A percentile compares a stretch with the other conserved stretches of the same genome.
Conservation (phyloP, 176 grass and related monocot genomes). For the Zoysia japonica region DNA sequence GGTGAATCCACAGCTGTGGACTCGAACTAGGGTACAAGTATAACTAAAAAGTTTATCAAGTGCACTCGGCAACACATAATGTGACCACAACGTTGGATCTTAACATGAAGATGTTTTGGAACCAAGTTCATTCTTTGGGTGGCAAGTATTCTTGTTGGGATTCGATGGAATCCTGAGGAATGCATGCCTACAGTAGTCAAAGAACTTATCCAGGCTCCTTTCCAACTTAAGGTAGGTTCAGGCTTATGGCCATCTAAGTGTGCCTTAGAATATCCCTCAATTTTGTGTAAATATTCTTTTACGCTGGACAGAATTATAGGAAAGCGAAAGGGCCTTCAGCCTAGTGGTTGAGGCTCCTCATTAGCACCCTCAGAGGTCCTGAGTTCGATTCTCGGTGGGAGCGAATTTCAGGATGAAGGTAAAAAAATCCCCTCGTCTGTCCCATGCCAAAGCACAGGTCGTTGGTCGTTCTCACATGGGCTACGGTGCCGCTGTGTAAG, state of each 20-base stretch:
- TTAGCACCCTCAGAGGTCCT: too few species aligned
- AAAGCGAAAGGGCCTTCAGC: too few species aligned
- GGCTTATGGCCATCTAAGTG: background rate
- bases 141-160: constrained; percentile 8
- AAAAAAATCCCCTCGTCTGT: too few species aligned
- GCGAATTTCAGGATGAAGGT: too few species aligned
- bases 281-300: constrained; percentile 27
- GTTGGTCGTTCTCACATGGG: too few species aligned
- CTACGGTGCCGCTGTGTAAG: too few species aligned
- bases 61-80: background rate
- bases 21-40: constrained; percentile 17
- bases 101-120: constrained; percentile 9
- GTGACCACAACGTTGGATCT: background rate
- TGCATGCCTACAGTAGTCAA: background rate
- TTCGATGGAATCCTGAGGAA: background rate
- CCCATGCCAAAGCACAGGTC: too few species aligned
- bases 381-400: too few species aligned
- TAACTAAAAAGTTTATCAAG: background rate
- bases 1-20: constrained; percentile 37
- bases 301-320: background rate
- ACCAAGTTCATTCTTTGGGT: constrained; percentile 1
- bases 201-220: background rate
- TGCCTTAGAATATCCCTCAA: background rate
- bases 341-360: too few species aligned
- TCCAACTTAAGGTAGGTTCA: constrained; percentile 9